Evolutionary conservation across 495 filamentous ascomycete species (phyloP).

Genomic region (Talaromyces nanjingensis): DNA sequence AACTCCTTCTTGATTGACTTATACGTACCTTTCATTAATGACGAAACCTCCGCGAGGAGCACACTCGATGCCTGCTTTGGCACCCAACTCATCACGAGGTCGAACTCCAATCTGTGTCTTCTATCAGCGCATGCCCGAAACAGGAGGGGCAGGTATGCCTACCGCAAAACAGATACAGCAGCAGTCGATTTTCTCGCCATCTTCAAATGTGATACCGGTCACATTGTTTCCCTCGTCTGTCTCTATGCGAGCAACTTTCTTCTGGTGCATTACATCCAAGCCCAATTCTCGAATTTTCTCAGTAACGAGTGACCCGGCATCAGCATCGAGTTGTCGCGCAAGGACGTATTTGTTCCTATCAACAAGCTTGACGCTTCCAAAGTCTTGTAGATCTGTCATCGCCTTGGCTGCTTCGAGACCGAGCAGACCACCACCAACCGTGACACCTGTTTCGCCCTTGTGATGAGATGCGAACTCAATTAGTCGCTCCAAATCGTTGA

Average conservation of each 20-base stretch:
- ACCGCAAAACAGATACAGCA: conserved; percentile 85
- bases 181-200: conserved; percentile 76
- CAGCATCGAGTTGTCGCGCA: conserved; percentile 75
- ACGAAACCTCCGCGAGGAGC: conserved; percentile 72
- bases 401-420: conserved; percentile 94
- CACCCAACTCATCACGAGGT: conserved; percentile 75
- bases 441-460: conserved; percentile 64
- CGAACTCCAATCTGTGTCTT: conserved; percentile 65
- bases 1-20: background rate
- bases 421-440: conserved; percentile 86
- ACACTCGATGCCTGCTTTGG: conserved; percentile 63
- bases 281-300: conserved; percentile 79
- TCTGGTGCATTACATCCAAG: conserved; percentile 75
- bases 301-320: conserved; percentile 78
- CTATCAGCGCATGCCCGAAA: background rate
- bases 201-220: conserved; percentile 72
- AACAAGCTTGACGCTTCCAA: conserved; percentile 71
- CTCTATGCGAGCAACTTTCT: conserved; percentile 67
- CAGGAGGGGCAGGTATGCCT: conserved; percentile 18
- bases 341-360: conserved; percentile 90
- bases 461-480: conserved; percentile 63
- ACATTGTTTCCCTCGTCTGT: conserved; percentile 61
- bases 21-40: conserved; percentile 49
- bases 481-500: conserved; percentile 74
- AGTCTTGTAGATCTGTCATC: conserved; percentile 82